Evolutionary conservation across 1,284 basidiomycete species (phyloP).

Genomic region (Exsudoporus floridanus): DNA sequence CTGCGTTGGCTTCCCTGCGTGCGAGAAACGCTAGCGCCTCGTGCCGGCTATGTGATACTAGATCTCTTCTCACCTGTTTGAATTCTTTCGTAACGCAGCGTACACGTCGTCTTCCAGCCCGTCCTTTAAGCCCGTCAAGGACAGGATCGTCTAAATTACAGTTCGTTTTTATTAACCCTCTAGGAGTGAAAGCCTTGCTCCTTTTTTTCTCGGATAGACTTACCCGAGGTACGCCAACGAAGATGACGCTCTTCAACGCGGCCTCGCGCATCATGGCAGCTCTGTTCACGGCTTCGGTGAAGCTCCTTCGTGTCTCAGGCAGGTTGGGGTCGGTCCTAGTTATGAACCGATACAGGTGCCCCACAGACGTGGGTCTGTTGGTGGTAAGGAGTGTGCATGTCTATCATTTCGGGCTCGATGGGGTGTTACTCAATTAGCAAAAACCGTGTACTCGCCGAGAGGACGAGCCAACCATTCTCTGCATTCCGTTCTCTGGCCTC

Average conservation of each 20-base stretch:
- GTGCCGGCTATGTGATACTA: conserved; percentile 19
- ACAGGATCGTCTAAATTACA: conserved; percentile 71
- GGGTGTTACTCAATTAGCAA: conserved; percentile 9
- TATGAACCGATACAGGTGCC: conserved; percentile 76
- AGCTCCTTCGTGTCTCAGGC: conserved; percentile 41
- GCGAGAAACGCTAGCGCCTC: conserved; percentile 27
- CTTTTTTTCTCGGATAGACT: conserved; percentile 14
- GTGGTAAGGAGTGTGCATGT: conserved; percentile 82
- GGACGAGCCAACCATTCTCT: conserved; percentile 80
- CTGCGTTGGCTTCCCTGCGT: conserved; percentile 55
- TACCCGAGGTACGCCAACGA: conserved; percentile 88
- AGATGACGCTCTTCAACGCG: conserved; percentile 90
- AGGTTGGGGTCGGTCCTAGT: conserved; percentile 52
- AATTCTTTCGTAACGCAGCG: conserved; percentile 59
- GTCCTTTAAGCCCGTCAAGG: conserved; percentile 71
- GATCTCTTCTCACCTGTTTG: conserved; percentile 58
- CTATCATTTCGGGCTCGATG: conserved; percentile 43
- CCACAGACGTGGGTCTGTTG: conserved; percentile 79
- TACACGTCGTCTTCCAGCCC: conserved; percentile 80
- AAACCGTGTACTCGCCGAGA: conserved; percentile 55
- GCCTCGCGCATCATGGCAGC: conserved; percentile 90
- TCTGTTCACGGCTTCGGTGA: conserved; percentile 59
- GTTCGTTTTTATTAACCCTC: conserved; percentile 12
- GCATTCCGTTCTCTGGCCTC: conserved; percentile 66
- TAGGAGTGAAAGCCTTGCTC: conserved; percentile 3